Percentiles rank a stretch among this genome's conserved stretches.
phyloP scores from a whole-genome alignment of 2,329 filamentous ascomycete species.

The Dothideomycetes sp. region DNA sequence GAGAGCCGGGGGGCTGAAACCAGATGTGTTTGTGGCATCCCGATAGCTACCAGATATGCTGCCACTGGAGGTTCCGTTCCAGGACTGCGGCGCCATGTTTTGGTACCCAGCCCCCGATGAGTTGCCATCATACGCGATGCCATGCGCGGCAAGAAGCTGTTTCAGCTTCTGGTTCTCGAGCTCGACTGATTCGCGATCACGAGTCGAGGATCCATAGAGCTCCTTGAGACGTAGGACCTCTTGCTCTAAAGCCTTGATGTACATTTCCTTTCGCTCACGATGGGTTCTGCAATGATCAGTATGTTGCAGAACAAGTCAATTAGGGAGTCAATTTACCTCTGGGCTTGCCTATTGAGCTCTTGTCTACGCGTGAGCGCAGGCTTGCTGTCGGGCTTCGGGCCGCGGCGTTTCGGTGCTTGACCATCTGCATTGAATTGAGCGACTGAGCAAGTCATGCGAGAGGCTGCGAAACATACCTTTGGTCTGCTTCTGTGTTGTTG shows the following conservation, averaged over 20 bases:
- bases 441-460: background rate
- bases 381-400: conserved; percentile 93
- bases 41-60: conserved; percentile 55
- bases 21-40: conserved; percentile 32
- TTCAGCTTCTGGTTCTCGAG: conserved; percentile 73
- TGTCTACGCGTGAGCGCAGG: conserved; percentile 85
- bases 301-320: conserved; percentile 10
- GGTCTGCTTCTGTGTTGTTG: conserved; percentile 61
- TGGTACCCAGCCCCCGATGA: conserved; percentile 17
- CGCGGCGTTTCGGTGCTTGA: conserved; percentile 75
- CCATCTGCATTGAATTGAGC: too few relatives aligned
- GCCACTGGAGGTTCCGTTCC: conserved; percentile 35
- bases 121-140: conserved; percentile 42
- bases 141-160: conserved; percentile 47
- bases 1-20: conserved; percentile 33
- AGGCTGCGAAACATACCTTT: conserved; percentile 43
- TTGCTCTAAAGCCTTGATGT: conserved; percentile 87
- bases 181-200: conserved; percentile 63
- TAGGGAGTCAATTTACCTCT: conserved; percentile 51
- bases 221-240: conserved; percentile 85
- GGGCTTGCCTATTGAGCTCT: conserved; percentile 89
- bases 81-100: conserved; percentile 18
- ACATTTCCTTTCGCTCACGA: conserved; percentile 90
- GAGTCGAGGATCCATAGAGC: conserved; percentile 59
- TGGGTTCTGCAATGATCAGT: conserved; percentile 57